A percentile compares a stretch with the other conserved stretches of the same genome.
These are phyloP conservation scores for Trichomonas tenax DNA, from an alignment of 208 protist species.

Conservation along the genomic window DNA sequence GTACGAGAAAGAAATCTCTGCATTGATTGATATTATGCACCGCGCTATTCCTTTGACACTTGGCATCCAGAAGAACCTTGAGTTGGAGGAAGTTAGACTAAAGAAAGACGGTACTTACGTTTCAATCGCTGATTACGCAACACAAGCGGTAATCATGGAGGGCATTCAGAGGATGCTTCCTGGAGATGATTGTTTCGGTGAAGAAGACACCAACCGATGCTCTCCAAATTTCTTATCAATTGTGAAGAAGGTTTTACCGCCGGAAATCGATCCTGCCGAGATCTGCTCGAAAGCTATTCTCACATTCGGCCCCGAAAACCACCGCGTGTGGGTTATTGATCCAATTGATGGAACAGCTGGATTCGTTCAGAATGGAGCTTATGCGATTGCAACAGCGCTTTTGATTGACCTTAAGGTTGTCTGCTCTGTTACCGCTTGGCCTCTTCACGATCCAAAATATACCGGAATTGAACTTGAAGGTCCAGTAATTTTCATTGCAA, in stretches of 20 bases:
- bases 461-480: background rate
- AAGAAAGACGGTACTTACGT: background rate
- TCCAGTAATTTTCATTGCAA: background rate
- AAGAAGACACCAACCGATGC: background rate
- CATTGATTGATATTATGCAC: background rate
- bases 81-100: background rate
- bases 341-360: conserved; percentile 14
- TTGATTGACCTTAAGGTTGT: background rate
- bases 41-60: background rate
- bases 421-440: background rate
- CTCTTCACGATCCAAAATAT: background rate
- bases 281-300: background rate
- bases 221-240: background rate
- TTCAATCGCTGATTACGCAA: background rate
- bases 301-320: background rate
- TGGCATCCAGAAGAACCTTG: background rate
- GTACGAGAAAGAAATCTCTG: background rate
- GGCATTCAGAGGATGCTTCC: background rate
- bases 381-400: background rate
- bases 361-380: background rate
- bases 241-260: background rate
- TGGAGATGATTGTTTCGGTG: background rate
- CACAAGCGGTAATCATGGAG: background rate
- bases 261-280: background rate
- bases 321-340: background rate